A percentile compares a stretch with the other conserved stretches of the same genome.
phyloP scores from a whole-genome alignment of 352 stramenopile genomes.

The Globisporangium perplexum region DNA sequence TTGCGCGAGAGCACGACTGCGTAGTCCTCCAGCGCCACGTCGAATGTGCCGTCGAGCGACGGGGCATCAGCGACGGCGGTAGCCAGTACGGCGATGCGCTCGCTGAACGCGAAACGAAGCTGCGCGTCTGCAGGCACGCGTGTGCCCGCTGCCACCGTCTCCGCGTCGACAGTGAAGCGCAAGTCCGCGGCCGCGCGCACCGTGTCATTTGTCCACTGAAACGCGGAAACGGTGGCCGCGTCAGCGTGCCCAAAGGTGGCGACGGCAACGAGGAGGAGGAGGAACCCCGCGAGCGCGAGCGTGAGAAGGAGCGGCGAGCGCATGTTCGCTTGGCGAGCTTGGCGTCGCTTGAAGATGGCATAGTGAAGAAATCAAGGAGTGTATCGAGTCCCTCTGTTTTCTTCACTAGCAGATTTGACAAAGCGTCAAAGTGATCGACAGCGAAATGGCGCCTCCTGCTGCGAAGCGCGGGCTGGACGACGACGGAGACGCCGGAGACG shows the following conservation, averaged over 20 bases:
- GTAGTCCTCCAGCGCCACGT: conserved; percentile 13
- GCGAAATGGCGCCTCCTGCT: conserved; percentile 1
- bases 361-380: too few relatives aligned
- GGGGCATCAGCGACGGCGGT: conserved; percentile 17
- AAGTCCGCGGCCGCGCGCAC: conserved; percentile 15
- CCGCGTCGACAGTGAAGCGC: conserved; percentile 18
- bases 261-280: neutral
- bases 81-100: conserved; percentile 15
- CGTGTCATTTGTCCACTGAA: conserved; percentile 25
- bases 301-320: neutral
- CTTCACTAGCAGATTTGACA: neutral
- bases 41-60: conserved; percentile 21
- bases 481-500: conserved; percentile 6
- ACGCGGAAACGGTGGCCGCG: neutral
- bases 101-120: conserved; percentile 24
- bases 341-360: too few relatives aligned
- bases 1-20: conserved; percentile 16
- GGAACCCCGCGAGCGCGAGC: neutral
- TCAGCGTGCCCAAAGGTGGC: neutral
- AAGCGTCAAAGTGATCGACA: neutral
- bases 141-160: conserved; percentile 13
- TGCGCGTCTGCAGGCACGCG: conserved; percentile 20
- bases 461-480: conserved; percentile 18
- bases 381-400: too few relatives aligned
- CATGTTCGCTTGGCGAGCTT: too few relatives aligned